Percentiles rank a stretch among this genome's conserved stretches.
Evolutionary conservation across 139 green algal genomes (phyloP).

Genomic region (Coccomyxa sp.): DNA sequence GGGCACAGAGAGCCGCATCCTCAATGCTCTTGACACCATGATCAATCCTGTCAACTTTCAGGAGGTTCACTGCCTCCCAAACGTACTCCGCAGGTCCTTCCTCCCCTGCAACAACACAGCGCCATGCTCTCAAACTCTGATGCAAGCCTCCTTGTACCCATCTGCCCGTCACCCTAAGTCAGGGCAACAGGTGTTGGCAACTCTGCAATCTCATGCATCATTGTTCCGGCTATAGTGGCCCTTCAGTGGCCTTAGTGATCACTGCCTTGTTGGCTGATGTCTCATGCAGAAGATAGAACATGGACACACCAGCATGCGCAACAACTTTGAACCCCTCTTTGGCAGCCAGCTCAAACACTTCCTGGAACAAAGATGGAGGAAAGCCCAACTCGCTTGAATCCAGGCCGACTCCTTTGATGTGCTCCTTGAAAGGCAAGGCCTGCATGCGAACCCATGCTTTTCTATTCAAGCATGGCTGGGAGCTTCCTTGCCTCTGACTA

Average conservation of each 20-base stretch:
- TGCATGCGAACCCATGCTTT: slow-evolving; percentile 1
- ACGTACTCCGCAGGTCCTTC: slow-evolving; percentile 50
- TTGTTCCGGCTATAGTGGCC: no score
- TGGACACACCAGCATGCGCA: slow-evolving; percentile 38
- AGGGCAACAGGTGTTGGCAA: not conserved
- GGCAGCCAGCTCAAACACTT: slow-evolving; percentile 20
- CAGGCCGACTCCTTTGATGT: slow-evolving; percentile 48
- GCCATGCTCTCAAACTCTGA: no score
- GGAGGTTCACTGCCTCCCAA: slow-evolving; percentile 35
- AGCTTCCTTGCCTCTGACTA: no score
- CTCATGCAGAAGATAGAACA: no score
- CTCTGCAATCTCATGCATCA: not conserved
- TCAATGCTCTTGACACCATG: slow-evolving; percentile 64
- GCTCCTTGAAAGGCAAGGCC: slow-evolving; percentile 29
- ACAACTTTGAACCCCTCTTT: slow-evolving; percentile 28
- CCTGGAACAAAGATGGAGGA: slow-evolving; percentile 19
- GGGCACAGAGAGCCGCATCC: slow-evolving; percentile 44
- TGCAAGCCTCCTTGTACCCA: not conserved
- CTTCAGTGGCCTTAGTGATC: no score
- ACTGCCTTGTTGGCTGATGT: no score
- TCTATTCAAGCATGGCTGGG: not conserved
- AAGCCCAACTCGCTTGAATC: slow-evolving; percentile 37
- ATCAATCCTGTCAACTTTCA: slow-evolving; percentile 53
- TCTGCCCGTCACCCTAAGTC: not conserved
- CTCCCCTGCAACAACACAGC: slow-evolving; percentile 31